Evolutionary conservation across 139 green algal genomes (phyloP), one percentile per base, ranked within the genome.

Genomic region (Haematococcus sp.): DNA sequence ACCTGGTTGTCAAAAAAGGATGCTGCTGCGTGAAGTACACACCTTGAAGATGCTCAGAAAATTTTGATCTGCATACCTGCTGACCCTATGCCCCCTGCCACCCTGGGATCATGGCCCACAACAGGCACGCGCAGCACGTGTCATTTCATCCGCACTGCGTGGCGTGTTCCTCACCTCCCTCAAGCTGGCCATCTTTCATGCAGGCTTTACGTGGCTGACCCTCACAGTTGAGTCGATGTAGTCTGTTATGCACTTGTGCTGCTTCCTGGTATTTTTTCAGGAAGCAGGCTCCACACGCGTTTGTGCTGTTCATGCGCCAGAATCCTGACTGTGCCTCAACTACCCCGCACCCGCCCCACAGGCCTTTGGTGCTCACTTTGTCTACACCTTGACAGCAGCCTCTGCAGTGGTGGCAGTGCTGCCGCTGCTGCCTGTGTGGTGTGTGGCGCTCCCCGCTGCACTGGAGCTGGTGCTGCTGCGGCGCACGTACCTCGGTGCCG

Each of bases 131-230:
- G 40, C 40, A 11, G 40, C 40, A 11, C 40, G 40, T 11, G 40
- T 49, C 40, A 49, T 49, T 11, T 73, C 67, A 27, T 46, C 49
- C 3, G 40, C 51, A 4, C 44, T 78, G 78, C 71, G 77, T 7
- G 71, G 65, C 3, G 88, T 93, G 19, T 86, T 93, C 23, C 40
- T 88, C 3, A 85, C 83, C 15, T 76, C 78, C 13, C 63, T 91
- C 1, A 92, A 93, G 76, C 82, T 93, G 9, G 76, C 84, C 3
- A 19, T 88, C 1, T 83, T 93, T 68, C 88, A 93, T 52, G 83
- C 81, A 7, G 63, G 73, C 19, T 93, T 93, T 76, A 88, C 78
- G 13, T 92, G 88, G 83, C 55, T 65, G 30, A 65, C 55, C 1
- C 22, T 91, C 27, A 85, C 74, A 23, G 82, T 84, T 58, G 60